Evolutionary conservation across 2,329 filamentous ascomycete genomes (phyloP).

Genomic region (Ophiocordyceps camponoti-rufipedis): DNA sequence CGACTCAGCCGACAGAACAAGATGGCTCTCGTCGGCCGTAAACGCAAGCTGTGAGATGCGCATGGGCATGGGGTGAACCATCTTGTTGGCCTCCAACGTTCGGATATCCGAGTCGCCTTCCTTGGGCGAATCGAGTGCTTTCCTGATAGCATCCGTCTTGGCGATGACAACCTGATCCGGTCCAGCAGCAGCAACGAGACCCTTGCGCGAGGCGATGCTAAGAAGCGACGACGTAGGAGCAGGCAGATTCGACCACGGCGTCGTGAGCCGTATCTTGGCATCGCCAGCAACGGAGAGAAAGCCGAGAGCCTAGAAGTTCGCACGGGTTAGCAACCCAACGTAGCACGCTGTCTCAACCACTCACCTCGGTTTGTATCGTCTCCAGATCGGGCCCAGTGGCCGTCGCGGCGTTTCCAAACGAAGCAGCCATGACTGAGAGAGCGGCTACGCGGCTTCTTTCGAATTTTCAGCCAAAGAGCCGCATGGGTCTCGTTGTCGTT

Average conservation of each 20-base stretch:
- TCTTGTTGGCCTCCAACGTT: constrained; percentile 55
- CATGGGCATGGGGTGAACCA: constrained; percentile 52
- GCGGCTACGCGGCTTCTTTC: constrained; percentile 6
- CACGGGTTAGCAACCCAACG: not conserved
- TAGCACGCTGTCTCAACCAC: constrained; percentile 3
- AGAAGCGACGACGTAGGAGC: constrained; percentile 65
- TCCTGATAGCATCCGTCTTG: constrained; percentile 58
- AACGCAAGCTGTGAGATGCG: constrained; percentile 81
- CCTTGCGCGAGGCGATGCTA: constrained; percentile 61
- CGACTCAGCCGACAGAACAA: constrained; percentile 66
- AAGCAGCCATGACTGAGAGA: constrained; percentile 42
- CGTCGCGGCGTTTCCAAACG: constrained; percentile 31
- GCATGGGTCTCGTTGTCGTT: not conserved
- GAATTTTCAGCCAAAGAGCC: constrained; percentile 8
- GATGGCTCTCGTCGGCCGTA: constrained; percentile 69
- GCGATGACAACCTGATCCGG: constrained; percentile 64
- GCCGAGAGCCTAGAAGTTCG: constrained; percentile 40
- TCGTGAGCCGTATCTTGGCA: constrained; percentile 63
- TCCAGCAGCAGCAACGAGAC: constrained; percentile 72
- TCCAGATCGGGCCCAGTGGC: constrained; percentile 47
- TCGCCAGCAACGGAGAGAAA: constrained; percentile 70
- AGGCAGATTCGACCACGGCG: constrained; percentile 61
- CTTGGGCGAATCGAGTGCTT: constrained; percentile 47
- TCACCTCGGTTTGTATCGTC: constrained; percentile 68
- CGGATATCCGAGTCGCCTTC: constrained; percentile 46